phyloP scores from a whole-genome alignment of 495 filamentous ascomycete species.

The Lasiosphaeris hirsuta region DNA sequence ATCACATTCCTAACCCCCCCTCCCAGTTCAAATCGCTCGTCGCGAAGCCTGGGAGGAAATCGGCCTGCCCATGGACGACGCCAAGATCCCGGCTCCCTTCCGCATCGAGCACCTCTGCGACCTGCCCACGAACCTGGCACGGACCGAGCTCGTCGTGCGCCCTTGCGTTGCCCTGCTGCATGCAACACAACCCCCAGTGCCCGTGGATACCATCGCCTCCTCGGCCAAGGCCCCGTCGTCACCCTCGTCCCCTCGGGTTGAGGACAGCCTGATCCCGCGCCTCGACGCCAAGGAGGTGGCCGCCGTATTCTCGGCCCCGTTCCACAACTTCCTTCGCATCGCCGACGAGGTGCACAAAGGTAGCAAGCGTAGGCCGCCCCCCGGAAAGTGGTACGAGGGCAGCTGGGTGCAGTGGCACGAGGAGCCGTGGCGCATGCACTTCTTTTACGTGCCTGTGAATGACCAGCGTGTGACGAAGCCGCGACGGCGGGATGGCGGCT shows the following conservation, averaged over 20 bases:
- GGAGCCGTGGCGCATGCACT: slow-evolving; percentile 71
- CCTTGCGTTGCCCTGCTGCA: slow-evolving; percentile 84
- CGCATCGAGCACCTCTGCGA: slow-evolving; percentile 79
- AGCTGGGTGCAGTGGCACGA: slow-evolving; percentile 65
- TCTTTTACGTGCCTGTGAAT: slow-evolving; percentile 77
- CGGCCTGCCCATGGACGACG: slow-evolving; percentile 66
- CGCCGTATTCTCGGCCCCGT: slow-evolving; percentile 82
- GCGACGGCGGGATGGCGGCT: slow-evolving; percentile 24
- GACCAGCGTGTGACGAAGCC: slow-evolving; percentile 58
- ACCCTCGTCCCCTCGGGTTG: slow-evolving; percentile 44
- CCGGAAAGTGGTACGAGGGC: slow-evolving; percentile 65
- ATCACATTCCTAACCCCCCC: background rate
- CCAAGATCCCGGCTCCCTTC: slow-evolving; percentile 65
- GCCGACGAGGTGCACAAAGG: slow-evolving; percentile 42
- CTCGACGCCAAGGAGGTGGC: slow-evolving; percentile 85
- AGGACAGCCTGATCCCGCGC: slow-evolving; percentile 69
- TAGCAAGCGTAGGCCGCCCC: slow-evolving; percentile 30
- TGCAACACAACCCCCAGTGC: slow-evolving; percentile 42
- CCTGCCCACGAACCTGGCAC: slow-evolving; percentile 74
- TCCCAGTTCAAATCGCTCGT: slow-evolving; percentile 69
- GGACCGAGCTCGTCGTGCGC: slow-evolving; percentile 75
- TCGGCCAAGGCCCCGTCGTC: slow-evolving; percentile 1
- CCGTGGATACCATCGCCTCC: slow-evolving; percentile 16
- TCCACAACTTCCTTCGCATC: slow-evolving; percentile 63
- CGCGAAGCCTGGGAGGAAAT: slow-evolving; percentile 91